Base-by-base conservation (phyloP, 163 green algal genomes). In the Scenedesmus sp. region DNA sequence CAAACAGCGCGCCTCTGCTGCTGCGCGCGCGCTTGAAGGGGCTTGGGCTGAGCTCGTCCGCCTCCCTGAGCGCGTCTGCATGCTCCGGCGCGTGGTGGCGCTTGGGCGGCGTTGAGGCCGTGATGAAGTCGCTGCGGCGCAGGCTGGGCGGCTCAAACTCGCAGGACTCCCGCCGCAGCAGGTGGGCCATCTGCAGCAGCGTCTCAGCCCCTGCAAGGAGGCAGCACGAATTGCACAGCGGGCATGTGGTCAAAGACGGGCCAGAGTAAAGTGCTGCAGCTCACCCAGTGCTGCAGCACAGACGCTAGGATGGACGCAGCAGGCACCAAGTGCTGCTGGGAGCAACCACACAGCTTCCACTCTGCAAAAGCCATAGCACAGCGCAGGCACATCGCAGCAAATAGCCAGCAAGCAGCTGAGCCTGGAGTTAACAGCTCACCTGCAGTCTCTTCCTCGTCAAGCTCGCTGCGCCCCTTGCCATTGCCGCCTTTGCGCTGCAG, bases 101-200 rank as follows among this genome's bases (percentile, higher is more conserved):
- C 74, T 93, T 93, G 20, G 90, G 74, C 7, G 90, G 90, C 56
- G 90, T 93, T 1, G 59, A 73, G 56, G 67, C 90, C 9, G 84
- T 82, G 26, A 93, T 90, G 82, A 92, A 92, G 70, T 92, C 89
- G 86, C 83, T 92, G 73, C 84, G 84, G 20, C 84, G 84, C 90
- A 93, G 90, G 23, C 66, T 82, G 5, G 90, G 67, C 4, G 90
- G 90, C 73, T 93, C 84, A 86, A 93, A 79, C 67, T 93, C 90
- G 77, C 70, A 85, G 15, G 82, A 90, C 67, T 90, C 83, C 16
- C 73, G 84, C 18, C 74, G 90, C 55, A 93, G 84, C 34, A 93
- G 67, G 57, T 70, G 66, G 5, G 90, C 90, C 70, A 93, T 93
- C 70, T 93, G 57, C 59, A 90, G 83, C 83, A 93, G 84, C 46